Conservation (phyloP, 352 stramenopile genomes). For the Phytophthora fragariaefolia region DNA sequence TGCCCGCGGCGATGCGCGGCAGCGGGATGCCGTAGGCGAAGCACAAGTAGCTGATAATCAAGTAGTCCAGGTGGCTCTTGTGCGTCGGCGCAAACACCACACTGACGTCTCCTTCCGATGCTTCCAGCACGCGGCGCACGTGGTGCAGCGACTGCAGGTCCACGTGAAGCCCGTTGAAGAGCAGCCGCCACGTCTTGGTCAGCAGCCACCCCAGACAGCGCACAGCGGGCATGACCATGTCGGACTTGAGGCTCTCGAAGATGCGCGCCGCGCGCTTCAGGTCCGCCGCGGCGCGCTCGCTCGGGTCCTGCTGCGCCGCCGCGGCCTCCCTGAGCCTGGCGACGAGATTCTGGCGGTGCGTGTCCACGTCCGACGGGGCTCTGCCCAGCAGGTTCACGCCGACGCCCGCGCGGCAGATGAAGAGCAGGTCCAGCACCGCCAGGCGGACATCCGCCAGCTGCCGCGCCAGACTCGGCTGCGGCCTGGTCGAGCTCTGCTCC, state of each 20-base stretch:
- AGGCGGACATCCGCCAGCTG: slow-evolving; percentile 57
- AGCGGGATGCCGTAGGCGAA: slow-evolving; percentile 89
- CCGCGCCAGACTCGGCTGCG: slow-evolving; percentile 21
- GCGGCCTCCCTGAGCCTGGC: slow-evolving; percentile 34
- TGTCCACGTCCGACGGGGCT: slow-evolving; percentile 42
- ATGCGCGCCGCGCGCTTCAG: slow-evolving; percentile 55
- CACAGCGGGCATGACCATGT: slow-evolving; percentile 80
- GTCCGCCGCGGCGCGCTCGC: slow-evolving; percentile 32
- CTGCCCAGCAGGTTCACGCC: slow-evolving; percentile 60
- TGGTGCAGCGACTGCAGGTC: slow-evolving; percentile 69
- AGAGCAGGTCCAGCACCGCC: slow-evolving; percentile 72
- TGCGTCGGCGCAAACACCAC: slow-evolving; percentile 90
- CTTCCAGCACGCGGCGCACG: slow-evolving; percentile 61
- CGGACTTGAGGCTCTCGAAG: slow-evolving; percentile 69
- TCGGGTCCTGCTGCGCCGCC: background rate
- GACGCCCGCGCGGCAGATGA: slow-evolving; percentile 62
- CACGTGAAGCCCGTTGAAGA: slow-evolving; percentile 78
- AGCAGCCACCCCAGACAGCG: slow-evolving; percentile 79
- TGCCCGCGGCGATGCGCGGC: slow-evolving; percentile 85
- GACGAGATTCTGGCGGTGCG: slow-evolving; percentile 57
- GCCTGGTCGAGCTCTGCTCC: slow-evolving; percentile 24
- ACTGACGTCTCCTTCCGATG: slow-evolving; percentile 56
- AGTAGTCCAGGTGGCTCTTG: slow-evolving; percentile 91
- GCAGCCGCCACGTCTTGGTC: slow-evolving; percentile 79
- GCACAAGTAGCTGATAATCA: slow-evolving; percentile 92